Evolutionary conservation across 2,329 filamentous ascomycete genomes (phyloP).

Genomic region (Phaeosphaeriaceae sp.): DNA sequence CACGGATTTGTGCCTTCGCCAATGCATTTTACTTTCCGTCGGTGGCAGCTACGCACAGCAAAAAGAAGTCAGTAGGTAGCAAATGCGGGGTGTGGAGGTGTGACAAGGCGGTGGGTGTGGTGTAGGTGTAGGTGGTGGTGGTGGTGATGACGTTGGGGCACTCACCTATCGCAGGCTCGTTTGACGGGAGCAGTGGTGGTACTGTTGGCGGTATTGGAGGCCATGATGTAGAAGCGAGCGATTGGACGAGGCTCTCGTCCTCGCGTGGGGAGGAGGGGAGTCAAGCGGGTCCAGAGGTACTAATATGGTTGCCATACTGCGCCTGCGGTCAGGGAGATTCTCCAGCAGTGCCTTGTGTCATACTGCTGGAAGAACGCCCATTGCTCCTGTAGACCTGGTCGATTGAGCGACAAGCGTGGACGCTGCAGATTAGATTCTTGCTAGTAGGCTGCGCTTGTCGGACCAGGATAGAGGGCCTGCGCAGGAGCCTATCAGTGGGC

Average conservation of each 20-base stretch:
- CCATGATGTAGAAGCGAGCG: slow-evolving; percentile 31
- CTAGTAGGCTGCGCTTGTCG: slow-evolving; percentile 37
- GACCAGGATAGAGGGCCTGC: slow-evolving; percentile 29
- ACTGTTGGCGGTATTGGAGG: slow-evolving; percentile 28
- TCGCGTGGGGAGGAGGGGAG: slow-evolving; percentile 29
- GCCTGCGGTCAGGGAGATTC: slow-evolving; percentile 33
- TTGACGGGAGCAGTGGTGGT: slow-evolving; percentile 48
- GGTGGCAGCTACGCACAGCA: slow-evolving; percentile 48
- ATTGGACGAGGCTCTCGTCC: slow-evolving; percentile 29
- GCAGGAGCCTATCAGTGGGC: slow-evolving; percentile 28
- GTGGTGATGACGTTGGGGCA: slow-evolving; percentile 12
- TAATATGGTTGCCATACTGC: slow-evolving; percentile 40
- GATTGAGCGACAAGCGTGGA: slow-evolving; percentile 42
- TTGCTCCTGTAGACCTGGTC: slow-evolving; percentile 42
- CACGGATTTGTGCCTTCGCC: slow-evolving; percentile 61
- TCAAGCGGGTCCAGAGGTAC: slow-evolving; percentile 35
- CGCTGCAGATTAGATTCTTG: slow-evolving; percentile 39
- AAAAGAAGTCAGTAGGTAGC: slow-evolving; percentile 7
- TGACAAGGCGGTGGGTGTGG: slow-evolving; percentile 13
- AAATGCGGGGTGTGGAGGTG: slow-evolving; percentile 3
- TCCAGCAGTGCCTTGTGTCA: slow-evolving; percentile 43
- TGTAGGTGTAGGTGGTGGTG: slow-evolving; percentile 12
- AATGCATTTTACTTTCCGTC: slow-evolving; percentile 60
- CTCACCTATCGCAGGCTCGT: slow-evolving; percentile 53
- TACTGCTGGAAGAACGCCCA: slow-evolving; percentile 41